Base-by-base conservation (phyloP, 2,329 filamentous ascomycete genomes). In the Aspergillus chevalieri region DNA sequence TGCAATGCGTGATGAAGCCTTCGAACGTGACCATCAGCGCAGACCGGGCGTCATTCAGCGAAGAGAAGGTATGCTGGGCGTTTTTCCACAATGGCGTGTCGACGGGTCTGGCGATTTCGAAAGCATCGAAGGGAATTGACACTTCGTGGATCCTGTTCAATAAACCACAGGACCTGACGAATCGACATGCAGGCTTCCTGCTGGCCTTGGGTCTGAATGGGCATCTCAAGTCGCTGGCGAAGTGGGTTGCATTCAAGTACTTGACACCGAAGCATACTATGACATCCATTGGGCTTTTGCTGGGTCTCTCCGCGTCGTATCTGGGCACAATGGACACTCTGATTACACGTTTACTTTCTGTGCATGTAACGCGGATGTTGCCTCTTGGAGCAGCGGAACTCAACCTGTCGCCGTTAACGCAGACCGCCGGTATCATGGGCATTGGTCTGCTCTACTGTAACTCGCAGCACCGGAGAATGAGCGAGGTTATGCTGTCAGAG, bases 71-170 rank as follows among this genome's bases (percentile, higher is more conserved):
- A 38, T 92, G 89, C 64, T 98, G 93, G 93, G 91, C 92, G 0
- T 98, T 96, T 70, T 98, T 98, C 70, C 93, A 98, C 66, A 89
- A 94, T 51, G 93, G 93, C 6, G 92, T 94, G 26, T 87, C 92
- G n/a, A 89, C 88, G 21, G 93, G 93, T 3, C 74, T 98, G 22
- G 88, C 90, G 50, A 95, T 98, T 46, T 95, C 93, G 5, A 86
- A 85, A 10, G 81, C 89, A 49, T 92, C 91, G 3, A 89, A 89
- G 62, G 92, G 92, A 3, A 97, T 98, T 54, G 93, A 98, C 64
- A 96, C 91, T 0, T 97, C 92, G 0, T 98, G 94, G 94, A 96
- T 98, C 57, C 79, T 96, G 30, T 98, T 94, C 77, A 98, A 98
- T 74, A 96, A 95, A 65, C 92, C 93, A 0, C 80, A 83, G 34